Evolutionary conservation across 345 rosid species (phyloP), one percentile per base, ranked within the genome.

Genomic region (Excoecaria agallocha): DNA sequence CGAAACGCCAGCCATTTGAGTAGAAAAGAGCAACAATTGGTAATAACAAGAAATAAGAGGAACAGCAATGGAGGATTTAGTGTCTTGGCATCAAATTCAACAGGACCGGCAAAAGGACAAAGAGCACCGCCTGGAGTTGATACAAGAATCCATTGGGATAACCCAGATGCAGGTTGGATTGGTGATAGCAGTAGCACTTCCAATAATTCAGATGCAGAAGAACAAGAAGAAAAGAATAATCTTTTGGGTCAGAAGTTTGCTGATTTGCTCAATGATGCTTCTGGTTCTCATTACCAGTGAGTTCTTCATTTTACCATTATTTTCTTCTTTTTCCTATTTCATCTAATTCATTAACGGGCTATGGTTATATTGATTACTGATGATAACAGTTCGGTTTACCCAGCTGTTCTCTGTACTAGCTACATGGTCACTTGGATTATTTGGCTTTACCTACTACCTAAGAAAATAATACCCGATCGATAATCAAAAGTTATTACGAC

Each of bases 201-300:
- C 25, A 38, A 37, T 37, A 56, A 30, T 83, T 11, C 69, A 74
- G 71, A 69, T 76, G 19, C 52, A 69, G 4, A 25, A 66, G 56
- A n/a, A 38, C 43, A 85, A 50, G 82, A 89, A 35, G 80, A 71
- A 15, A 77, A 77, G 50, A 79, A 82, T 25, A 84, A 81, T 62
- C 82, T 83, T 3, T 67, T 90, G 46, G 90, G 84, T 5, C 83
- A 91, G 5, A 86, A 86, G 73, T 92, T 92, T 63, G 81, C 92
- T 49, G 97, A 90, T 68, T 85, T 92, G 82, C 90, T 94, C 81
- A 78, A 92, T 61, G 86, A 90, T 56, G 86, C 94, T 78, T 72
- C 85, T 66, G 90, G 88, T 85, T 94, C 98, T 84, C 97, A 94
- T 83, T 94, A 94, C 86, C 97, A 87, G 98, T 94, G 56, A 86